Base-by-base conservation (phyloP, 2,329 filamentous ascomycete species). In the Boeremia lycopersici region DNA sequence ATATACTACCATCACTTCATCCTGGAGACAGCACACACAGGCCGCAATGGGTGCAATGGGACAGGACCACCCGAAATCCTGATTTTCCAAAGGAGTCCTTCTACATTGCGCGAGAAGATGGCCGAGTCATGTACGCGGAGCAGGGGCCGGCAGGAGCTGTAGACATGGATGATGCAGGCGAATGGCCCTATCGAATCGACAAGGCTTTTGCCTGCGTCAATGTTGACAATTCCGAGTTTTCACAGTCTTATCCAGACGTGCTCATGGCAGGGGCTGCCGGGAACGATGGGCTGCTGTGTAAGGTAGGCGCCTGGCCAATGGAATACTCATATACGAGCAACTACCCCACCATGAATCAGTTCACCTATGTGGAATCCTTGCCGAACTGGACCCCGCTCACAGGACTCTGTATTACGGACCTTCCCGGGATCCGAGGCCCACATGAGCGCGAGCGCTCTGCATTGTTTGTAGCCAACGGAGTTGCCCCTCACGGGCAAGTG, bases 51-150 rank as follows among this genome's bases (percentile, higher is more conserved):
- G 89, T 89, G 3, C 86, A 89, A 23, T 99, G 93, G 93, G 86
- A 91, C 26, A 85, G 90, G 55, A 89, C 92, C 2, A 83, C 86
- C 55, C 86, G 93, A 7, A 82, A 71, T 49, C 61, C 62, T 15
- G 64, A 86, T 23, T 82, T 82, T 56, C 78, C 79, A 15, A 86
- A 87, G 31, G 95, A 98, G 68, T 86, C 88, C 56, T 86, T 98
- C 43, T 96, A 95, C 68, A 78, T 99, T 13, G 90, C 89, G 10
- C 86, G 93, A 49, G 93, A 98, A 75, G 93, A 98, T 69, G 95
- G 95, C 3, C 79, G 87, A 43, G 82, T 97, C 9, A 84, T 87
- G 48, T 90, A 89, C 60, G 75, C 93, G 4, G 87, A 91, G 61
- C 85, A 91, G 54, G 62, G 61, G 38, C 81, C 81, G 6, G 48